These are phyloP conservation scores for Ophiosphaerella korrae DNA, from an alignment of 2,329 filamentous ascomycete genomes.

Conservation along the genomic window DNA sequence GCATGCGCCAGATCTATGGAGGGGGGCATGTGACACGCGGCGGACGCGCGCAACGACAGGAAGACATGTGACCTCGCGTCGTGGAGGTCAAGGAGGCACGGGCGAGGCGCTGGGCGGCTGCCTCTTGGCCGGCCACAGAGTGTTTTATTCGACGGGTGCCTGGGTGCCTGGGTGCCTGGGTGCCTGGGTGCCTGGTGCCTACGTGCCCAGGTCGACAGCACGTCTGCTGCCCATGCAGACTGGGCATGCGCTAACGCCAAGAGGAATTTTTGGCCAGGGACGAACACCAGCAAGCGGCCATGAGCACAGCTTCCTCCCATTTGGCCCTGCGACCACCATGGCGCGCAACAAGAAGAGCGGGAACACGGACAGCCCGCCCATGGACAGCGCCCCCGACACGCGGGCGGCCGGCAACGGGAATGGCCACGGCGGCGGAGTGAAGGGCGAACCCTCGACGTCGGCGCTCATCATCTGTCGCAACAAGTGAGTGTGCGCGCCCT, in stretches of 20 bases:
- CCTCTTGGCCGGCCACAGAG: too few relatives aligned
- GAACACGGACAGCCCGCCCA: constrained; percentile 22
- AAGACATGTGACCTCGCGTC: too few relatives aligned
- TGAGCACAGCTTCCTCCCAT: not conserved
- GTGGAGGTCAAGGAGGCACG: too few relatives aligned
- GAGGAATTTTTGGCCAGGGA: constrained; percentile 18
- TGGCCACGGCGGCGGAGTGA: not conserved
- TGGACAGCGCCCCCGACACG: constrained; percentile 17
- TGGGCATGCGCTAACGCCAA: not conserved
- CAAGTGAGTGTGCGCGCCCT: constrained; percentile 45
- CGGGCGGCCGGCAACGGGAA: constrained; percentile 6
- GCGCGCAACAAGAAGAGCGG: constrained; percentile 44
- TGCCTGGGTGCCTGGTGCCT: too few relatives aligned
- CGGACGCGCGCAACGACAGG: too few relatives aligned
- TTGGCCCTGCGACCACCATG: constrained; percentile 20
- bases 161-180: too few relatives aligned
- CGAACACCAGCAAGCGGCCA: constrained; percentile 3
- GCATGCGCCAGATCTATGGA: too few relatives aligned
- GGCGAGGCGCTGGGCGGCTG: too few relatives aligned
- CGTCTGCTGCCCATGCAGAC: too few relatives aligned
- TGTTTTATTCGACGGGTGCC: too few relatives aligned
- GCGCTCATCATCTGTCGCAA: constrained; percentile 51
- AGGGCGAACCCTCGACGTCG: constrained; percentile 22
- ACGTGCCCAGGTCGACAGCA: too few relatives aligned
- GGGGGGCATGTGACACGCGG: too few relatives aligned